These are phyloP conservation scores for Candida tropicalis DNA, from an alignment of 1,139 yeast species.

Conservation along the genomic window DNA sequence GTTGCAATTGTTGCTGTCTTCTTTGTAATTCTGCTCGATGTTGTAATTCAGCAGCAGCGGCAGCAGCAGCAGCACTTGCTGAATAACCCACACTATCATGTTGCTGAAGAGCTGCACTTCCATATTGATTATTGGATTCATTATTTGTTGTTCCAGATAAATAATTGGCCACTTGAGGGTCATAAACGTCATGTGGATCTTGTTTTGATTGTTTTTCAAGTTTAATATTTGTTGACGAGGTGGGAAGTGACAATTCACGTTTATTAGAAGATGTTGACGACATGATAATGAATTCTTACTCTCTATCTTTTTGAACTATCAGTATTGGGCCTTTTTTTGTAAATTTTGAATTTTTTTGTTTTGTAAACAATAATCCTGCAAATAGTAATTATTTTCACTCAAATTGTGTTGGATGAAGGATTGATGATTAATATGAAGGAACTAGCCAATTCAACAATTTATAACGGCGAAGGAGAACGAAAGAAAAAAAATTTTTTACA, in stretches of 20 bases:
- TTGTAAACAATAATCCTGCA: constrained; percentile 9
- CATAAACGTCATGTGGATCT: constrained; percentile 12
- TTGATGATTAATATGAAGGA: constrained; percentile 8
- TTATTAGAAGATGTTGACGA: constrained; percentile 5
- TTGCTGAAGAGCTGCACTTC: constrained; percentile 36
- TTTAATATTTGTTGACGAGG: neutral
- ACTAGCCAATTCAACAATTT: too few relatives aligned
- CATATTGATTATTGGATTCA: constrained; percentile 6
- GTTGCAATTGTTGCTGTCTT: constrained; percentile 32
- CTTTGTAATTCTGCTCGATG: constrained; percentile 29
- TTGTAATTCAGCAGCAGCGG: constrained; percentile 25
- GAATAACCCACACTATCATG: constrained; percentile 33
- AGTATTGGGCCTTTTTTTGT: too few relatives aligned
- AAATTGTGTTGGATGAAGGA: constrained; percentile 2
- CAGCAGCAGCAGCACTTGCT: constrained; percentile 20
- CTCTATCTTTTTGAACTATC: too few relatives aligned
- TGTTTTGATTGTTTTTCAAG: constrained; percentile 2
- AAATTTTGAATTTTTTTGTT: constrained; percentile 4
- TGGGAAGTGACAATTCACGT: constrained; percentile 2
- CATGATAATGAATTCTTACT: constrained; percentile 3
- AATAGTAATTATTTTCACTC: constrained; percentile 1
- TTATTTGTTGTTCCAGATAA: neutral
- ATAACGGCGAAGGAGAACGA: neutral
- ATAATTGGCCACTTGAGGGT: constrained; percentile 15
- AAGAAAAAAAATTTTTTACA: neutral